These are phyloP conservation scores for Cyclanthera cordifolia DNA, from an alignment of 306 rosid genomes.

Conservation along the genomic window DNA sequence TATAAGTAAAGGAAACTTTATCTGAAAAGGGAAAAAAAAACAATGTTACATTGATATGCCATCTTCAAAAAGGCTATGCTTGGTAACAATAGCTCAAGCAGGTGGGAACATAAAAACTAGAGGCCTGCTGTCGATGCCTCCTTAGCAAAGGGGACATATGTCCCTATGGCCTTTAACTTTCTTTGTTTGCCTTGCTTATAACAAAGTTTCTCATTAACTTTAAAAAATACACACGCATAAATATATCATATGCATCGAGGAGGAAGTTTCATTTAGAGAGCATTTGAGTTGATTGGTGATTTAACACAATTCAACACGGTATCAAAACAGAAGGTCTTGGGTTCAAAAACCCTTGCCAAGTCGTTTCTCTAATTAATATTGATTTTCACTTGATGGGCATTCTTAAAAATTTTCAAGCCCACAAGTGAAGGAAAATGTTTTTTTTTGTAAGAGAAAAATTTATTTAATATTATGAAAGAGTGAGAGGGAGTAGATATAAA, in stretches of 20 bases:
- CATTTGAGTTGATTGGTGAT: too few species aligned
- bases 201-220: background rate
- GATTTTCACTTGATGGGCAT: too few species aligned
- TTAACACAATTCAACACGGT: background rate
- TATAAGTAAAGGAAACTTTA: conserved; percentile 1
- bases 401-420: too few species aligned
- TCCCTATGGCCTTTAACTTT: background rate
- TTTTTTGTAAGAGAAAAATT: too few species aligned
- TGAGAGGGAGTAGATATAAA: too few species aligned
- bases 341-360: too few species aligned
- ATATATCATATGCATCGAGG: background rate
- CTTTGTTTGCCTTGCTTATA: background rate
- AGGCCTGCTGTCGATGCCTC: background rate
- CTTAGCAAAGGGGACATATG: background rate
- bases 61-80: background rate
- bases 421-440: too few species aligned
- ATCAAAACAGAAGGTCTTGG: too few species aligned
- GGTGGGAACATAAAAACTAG: background rate
- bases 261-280: too few species aligned
- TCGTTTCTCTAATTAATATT: too few species aligned
- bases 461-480: too few species aligned
- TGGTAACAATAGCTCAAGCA: background rate
- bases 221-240: background rate
- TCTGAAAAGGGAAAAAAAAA: background rate
- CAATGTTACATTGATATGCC: background rate